Conservation (phyloP, 352 stramenopile species). For the Phytophthora citricola region DNA sequence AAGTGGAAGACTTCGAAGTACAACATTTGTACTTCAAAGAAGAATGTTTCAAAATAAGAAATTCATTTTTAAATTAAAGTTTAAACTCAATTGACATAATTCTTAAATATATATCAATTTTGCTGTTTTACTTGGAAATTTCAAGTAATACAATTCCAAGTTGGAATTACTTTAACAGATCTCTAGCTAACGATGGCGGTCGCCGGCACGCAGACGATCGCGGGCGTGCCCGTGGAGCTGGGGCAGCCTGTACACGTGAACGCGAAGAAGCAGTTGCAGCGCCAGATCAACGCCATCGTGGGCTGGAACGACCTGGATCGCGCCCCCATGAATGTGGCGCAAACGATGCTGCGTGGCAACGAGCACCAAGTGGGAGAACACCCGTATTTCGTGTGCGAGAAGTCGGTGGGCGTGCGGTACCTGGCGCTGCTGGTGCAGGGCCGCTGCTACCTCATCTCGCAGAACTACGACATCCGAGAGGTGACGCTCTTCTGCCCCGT, state of each 20-base stretch:
- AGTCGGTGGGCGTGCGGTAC: slow-evolving; percentile 80
- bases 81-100: too few species aligned
- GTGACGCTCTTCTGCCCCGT: slow-evolving; percentile 81
- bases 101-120: too few species aligned
- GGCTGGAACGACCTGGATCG: slow-evolving; percentile 81
- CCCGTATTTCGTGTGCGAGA: slow-evolving; percentile 87
- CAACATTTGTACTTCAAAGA: neutral
- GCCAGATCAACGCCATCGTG: slow-evolving; percentile 84
- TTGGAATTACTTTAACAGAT: neutral
- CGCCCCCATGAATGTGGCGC: slow-evolving; percentile 74
- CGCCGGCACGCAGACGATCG: slow-evolving; percentile 37
- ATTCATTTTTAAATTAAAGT: too few species aligned
- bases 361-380: slow-evolving; percentile 81
- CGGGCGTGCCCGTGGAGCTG: slow-evolving; percentile 69
- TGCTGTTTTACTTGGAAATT: too few species aligned
- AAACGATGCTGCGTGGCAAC: slow-evolving; percentile 76
- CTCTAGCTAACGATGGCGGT: slow-evolving; percentile 8
- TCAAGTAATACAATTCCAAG: too few species aligned
- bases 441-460: slow-evolving; percentile 82
- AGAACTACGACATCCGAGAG: slow-evolving; percentile 88
- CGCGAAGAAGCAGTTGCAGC: slow-evolving; percentile 84
- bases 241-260: slow-evolving; percentile 68
- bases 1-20: neutral
- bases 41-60: too few species aligned
- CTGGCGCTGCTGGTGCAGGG: slow-evolving; percentile 80